Percentiles rank a stretch among this genome's conserved stretches.
Evolutionary conservation across 73 alveolate species (phyloP).

Genomic region (Paramecium caudatum): DNA sequence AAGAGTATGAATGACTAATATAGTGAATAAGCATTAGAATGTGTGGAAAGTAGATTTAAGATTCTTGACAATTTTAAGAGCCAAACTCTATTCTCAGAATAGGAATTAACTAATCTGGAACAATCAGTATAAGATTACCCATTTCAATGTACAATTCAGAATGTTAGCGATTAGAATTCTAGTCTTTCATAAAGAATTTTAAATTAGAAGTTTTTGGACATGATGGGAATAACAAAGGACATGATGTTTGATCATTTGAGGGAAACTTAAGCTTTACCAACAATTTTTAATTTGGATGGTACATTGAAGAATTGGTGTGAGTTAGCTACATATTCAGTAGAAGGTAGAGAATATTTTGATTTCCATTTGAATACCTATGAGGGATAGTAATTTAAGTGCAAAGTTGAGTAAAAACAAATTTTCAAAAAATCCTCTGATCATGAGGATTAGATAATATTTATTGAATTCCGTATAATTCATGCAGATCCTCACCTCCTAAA

Average conservation of each 20-base stretch:
- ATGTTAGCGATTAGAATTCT: conserved; percentile 13
- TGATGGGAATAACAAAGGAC: conserved; percentile 65
- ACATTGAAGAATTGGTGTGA: conserved; percentile 67
- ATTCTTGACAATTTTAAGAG: conserved; percentile 31
- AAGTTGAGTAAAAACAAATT: conserved; percentile 45
- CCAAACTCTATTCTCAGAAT: background rate
- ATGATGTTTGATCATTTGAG: conserved; percentile 65
- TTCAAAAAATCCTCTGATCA: background rate
- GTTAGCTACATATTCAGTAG: conserved; percentile 59
- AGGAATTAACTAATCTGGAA: conserved; percentile 13
- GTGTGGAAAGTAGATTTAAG: conserved; percentile 33
- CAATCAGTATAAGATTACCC: background rate
- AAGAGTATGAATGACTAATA: conserved; percentile 38
- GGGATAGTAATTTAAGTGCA: conserved; percentile 40
- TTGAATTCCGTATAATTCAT: conserved; percentile 27
- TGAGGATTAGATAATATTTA: background rate
- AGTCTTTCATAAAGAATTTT: conserved; percentile 39
- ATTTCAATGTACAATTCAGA: conserved; percentile 37
- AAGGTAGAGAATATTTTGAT: conserved; percentile 33
- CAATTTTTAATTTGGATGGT: conserved; percentile 41
- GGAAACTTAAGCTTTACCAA: conserved; percentile 48
- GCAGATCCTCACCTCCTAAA: background rate
- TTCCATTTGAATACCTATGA: conserved; percentile 58
- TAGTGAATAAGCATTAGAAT: conserved; percentile 45
- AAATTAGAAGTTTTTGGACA: conserved; percentile 37